A percentile compares a stretch with the other conserved stretches of the same genome.
phyloP scores from a whole-genome alignment of 2,329 filamentous ascomycete species.

The Stachybotrys elegans region DNA sequence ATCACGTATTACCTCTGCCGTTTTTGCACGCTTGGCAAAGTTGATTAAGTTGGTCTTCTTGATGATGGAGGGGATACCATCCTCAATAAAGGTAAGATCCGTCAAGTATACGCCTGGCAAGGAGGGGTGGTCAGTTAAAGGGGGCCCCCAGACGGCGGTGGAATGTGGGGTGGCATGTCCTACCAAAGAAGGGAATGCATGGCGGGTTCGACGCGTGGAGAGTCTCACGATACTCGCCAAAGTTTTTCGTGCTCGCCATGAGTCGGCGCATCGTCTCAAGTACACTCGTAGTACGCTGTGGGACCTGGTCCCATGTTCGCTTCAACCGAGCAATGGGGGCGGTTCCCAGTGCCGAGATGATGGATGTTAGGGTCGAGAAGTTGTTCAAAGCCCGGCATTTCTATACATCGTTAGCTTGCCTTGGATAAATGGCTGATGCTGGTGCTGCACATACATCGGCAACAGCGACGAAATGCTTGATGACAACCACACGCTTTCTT shows the following conservation, averaged over 20 bases:
- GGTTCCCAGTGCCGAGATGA: conserved; percentile 91
- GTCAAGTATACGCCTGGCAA: conserved; percentile 92
- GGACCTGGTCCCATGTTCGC: conserved; percentile 91
- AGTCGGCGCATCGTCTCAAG: conserved; percentile 89
- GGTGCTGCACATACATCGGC: conserved; percentile 68
- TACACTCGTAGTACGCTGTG: conserved; percentile 71
- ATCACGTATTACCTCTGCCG: conserved; percentile 94
- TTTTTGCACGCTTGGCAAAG: conserved; percentile 97
- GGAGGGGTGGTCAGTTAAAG: not conserved
- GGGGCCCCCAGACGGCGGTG: not conserved
- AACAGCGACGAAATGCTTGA: conserved; percentile 96
- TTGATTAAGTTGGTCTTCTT: conserved; percentile 98
- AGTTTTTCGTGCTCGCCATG: conserved; percentile 98
- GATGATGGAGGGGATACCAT: conserved; percentile 92
- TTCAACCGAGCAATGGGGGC: conserved; percentile 91
- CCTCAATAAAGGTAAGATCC: conserved; percentile 96
- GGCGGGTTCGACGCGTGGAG: conserved; percentile 91
- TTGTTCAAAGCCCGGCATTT: conserved; percentile 95
- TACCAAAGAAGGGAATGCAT: conserved; percentile 97
- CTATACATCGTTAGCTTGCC: conserved; percentile 36
- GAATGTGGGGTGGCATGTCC: conserved; percentile 17
- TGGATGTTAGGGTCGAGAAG: conserved; percentile 94
- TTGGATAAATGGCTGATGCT: not conserved
- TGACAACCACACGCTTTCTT: conserved; percentile 92
- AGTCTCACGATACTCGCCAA: conserved; percentile 91